A percentile compares a stretch with the other conserved stretches of the same genome.
Conservation (phyloP, 257 asterid genomes). For the Penstemon davidsonii region DNA sequence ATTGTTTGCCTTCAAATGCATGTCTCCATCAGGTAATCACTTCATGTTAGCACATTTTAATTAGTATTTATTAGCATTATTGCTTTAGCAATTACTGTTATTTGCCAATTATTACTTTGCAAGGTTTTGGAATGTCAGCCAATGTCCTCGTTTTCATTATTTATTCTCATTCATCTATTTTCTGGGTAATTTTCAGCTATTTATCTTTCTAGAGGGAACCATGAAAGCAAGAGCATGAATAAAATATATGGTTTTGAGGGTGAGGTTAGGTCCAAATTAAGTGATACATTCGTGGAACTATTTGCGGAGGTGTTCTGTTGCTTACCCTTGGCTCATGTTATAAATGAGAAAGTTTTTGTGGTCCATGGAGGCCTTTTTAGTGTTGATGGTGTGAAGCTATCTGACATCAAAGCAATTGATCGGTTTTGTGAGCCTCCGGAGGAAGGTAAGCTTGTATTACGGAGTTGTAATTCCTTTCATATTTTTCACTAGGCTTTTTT, state of each 20-base stretch:
- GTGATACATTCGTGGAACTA: constrained; percentile 85
- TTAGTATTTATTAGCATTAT: neutral
- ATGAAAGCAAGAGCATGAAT: constrained; percentile 99
- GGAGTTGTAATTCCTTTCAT: no score
- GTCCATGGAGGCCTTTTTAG: constrained; percentile 99
- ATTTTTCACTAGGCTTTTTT: no score
- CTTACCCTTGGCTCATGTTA: constrained; percentile 91
- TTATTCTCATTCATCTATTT: no score
- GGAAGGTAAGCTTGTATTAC: constrained; percentile 64
- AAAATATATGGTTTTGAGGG: constrained; percentile 99
- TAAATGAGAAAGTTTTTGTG: constrained; percentile 76
- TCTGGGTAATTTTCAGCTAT: constrained; percentile 60
- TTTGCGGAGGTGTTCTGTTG: constrained; percentile 98
- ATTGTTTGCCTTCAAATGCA: constrained; percentile 96
- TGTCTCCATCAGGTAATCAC: constrained; percentile 87
- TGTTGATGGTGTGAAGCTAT: constrained; percentile 91
- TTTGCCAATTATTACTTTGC: no score
- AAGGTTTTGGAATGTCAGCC: no score
- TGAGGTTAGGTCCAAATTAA: constrained; percentile 91
- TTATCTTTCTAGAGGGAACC: constrained; percentile 93
- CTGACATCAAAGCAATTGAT: constrained; percentile 84
- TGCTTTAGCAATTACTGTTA: neutral
- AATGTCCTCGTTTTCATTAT: no score
- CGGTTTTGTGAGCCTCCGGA: constrained; percentile 99
- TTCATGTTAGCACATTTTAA: constrained; percentile 2